Evolutionary conservation across 78 protist genomes (phyloP), one percentile per base, ranked within the genome.

Genomic region (Dictyostelium intermedium): DNA sequence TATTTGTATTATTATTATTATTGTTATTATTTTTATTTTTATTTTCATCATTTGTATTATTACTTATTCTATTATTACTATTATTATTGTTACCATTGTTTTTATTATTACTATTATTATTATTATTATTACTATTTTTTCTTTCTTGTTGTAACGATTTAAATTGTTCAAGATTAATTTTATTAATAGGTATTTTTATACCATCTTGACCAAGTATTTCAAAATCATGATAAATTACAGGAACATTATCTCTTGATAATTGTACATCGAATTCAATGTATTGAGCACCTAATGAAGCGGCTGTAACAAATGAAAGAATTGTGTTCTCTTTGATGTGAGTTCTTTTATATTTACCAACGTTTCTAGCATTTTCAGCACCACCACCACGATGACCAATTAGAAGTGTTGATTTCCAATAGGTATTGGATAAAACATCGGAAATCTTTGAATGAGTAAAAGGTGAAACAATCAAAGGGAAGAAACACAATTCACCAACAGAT

Each of bases 251-350:
- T 11, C 73, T 6, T 2, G 98, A 92, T 50, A 92, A 30, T 77
- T 97, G 98, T 5, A 97, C 98, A 66, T 97, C 98, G 34, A 91
- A 91, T 69, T 92, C 96, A n/a, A 96, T 84, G 56, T 91, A 92
- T 30, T 85, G 93, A 6, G 95, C 96, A 84, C 98, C 98, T 2
- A 92, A 66, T 5, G 83, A 60, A 5, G 96, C 95, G 0, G 98
- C 98, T 5, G 96, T 86, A 20, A 91, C 91, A 37, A 97, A 97
- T 18, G 95, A 78, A 8, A 95, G 93, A 27, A 97, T 63, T 6
- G 98, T 97, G 89, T 97, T 97, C 72, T 97, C 98, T 70, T 85
- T 84, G 69, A 95, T 83, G 35, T 89, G 94, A n/a, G 96, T 92
- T 70, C 95, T 74, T n/a, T 83, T 73, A 47, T 91, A 84, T 20